Percentiles rank a stretch among this genome's conserved stretches.
These are phyloP conservation scores for Nemania serpens DNA, from an alignment of 2,329 filamentous ascomycete genomes.

Conservation along the genomic window DNA sequence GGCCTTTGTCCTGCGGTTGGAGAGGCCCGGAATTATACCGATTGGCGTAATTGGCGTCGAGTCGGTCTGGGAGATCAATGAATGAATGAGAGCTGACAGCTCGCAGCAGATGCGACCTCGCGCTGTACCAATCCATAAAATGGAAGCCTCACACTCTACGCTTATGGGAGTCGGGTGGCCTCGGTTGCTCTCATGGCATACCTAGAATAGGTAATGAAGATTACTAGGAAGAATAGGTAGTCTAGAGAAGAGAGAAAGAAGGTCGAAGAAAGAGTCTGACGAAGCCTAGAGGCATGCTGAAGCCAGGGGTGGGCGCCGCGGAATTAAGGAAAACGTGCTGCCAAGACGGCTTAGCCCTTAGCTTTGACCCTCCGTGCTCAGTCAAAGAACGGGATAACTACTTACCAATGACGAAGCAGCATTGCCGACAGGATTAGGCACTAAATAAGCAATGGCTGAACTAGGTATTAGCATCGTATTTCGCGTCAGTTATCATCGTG, in stretches of 20 bases:
- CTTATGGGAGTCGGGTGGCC: constrained; percentile 1
- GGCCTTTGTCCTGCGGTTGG: neutral
- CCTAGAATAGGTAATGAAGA: too few species aligned
- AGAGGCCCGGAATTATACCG: constrained; percentile 22
- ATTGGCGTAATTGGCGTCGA: constrained; percentile 23
- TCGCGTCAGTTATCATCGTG: too few species aligned
- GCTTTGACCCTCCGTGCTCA: neutral
- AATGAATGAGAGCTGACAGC: constrained; percentile 17
- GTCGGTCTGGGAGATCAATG: neutral
- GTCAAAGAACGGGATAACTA: constrained; percentile 3
- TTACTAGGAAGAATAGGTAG: too few species aligned
- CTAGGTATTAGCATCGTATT: too few species aligned
- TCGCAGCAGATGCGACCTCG: constrained; percentile 16
- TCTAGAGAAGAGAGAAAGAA: neutral
- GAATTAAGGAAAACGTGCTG: constrained; percentile 26
- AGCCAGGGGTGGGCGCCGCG: constrained; percentile 20
- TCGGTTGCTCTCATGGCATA: neutral
- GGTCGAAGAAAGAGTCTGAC: too few species aligned
- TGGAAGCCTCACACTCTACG: neutral
- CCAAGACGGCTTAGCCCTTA: constrained; percentile 26
- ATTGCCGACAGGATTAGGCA: neutral
- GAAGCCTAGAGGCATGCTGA: neutral
- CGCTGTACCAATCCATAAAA: neutral
- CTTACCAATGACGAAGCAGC: neutral
- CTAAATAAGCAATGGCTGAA: too few species aligned